These are phyloP conservation scores for Colletotrichum spaethianum DNA, from an alignment of 2,329 filamentous ascomycete species.

Conservation along the genomic window DNA sequence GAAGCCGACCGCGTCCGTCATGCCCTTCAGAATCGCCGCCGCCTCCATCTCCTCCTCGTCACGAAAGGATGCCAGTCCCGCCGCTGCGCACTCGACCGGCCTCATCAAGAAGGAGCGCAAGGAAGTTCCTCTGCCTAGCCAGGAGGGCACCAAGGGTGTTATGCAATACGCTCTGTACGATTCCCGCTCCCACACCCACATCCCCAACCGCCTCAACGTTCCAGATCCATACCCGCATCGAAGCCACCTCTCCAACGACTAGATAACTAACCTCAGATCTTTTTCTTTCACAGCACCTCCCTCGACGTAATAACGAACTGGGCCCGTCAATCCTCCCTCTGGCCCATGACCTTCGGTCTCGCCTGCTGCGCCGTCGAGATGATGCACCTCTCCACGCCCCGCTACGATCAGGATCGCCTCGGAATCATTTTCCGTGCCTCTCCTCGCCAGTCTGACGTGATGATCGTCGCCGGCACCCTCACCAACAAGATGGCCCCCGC, in stretches of 20 bases:
- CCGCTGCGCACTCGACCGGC: slow-evolving; percentile 68
- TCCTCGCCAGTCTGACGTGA: slow-evolving; percentile 89
- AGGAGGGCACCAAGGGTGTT: slow-evolving; percentile 84
- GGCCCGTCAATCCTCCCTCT: slow-evolving; percentile 86
- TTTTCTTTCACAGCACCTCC: slow-evolving; percentile 71
- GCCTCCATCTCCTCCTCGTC: slow-evolving; percentile 77
- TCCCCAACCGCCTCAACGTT: neutral
- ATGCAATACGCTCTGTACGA: slow-evolving; percentile 91
- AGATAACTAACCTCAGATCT: neutral
- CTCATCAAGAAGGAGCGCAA: slow-evolving; percentile 69
- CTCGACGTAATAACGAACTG: slow-evolving; percentile 87
- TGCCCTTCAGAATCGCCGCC: slow-evolving; percentile 74
- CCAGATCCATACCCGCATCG: neutral
- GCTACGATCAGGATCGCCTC: slow-evolving; percentile 90
- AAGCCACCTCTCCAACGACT: neutral
- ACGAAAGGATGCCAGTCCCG: slow-evolving; percentile 72
- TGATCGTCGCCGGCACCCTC: slow-evolving; percentile 93
- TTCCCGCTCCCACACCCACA: neutral
- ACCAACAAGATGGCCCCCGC: slow-evolving; percentile 98
- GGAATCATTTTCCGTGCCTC: slow-evolving; percentile 94
- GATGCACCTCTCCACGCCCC: slow-evolving; percentile 91
- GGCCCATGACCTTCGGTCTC: slow-evolving; percentile 91
- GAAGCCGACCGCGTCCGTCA: slow-evolving; percentile 74
- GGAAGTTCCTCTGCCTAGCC: slow-evolving; percentile 83
- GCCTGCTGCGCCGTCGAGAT: slow-evolving; percentile 93